Percentiles rank a stretch among this genome's conserved stretches.
Evolutionary conservation across 2,329 filamentous ascomycete species (phyloP).

Genomic region (Byssoonygena ceratinophila): DNA sequence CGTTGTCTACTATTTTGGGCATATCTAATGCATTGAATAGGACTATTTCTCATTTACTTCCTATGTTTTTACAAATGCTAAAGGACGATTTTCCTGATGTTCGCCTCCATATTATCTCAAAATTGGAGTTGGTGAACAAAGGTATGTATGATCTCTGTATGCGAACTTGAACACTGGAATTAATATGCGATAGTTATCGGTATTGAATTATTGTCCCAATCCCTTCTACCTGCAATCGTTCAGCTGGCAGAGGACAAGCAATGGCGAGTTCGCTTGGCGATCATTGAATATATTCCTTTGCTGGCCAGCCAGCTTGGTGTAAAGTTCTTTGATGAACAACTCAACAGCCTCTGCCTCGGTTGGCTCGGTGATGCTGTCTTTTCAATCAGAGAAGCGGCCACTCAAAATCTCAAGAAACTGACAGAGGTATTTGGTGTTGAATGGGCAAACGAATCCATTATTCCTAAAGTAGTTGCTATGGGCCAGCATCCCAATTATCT

Average conservation of each 20-base stretch:
- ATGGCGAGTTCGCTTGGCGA: constrained; percentile 93
- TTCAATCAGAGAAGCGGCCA: constrained; percentile 94
- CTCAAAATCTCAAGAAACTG: constrained; percentile 93
- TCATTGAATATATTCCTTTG: constrained; percentile 97
- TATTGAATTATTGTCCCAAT: constrained; percentile 92
- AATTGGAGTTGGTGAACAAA: constrained; percentile 95
- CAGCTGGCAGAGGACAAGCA: constrained; percentile 98
- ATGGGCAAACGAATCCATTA: constrained; percentile 93
- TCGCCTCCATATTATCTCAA: constrained; percentile 98
- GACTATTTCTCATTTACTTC: constrained; percentile 89
- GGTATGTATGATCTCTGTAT: constrained; percentile 42
- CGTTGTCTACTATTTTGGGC: not conserved
- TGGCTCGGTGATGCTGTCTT: constrained; percentile 98
- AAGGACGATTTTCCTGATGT: constrained; percentile 99
- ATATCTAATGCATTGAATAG: constrained; percentile 37
- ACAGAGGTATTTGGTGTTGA: constrained; percentile 97
- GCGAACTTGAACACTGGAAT: constrained; percentile 6
- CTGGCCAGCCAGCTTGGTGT: constrained; percentile 92
- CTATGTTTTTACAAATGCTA: constrained; percentile 98
- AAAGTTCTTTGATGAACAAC: constrained; percentile 96
- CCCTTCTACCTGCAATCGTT: constrained; percentile 90
- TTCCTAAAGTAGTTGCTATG: constrained; percentile 98
- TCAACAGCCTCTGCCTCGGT: constrained; percentile 91
- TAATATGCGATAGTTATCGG: constrained; percentile 61
- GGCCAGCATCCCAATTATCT: constrained; percentile 97